Base-by-base conservation (phyloP, 805 yeast species). In the Candida namnaoensis region DNA sequence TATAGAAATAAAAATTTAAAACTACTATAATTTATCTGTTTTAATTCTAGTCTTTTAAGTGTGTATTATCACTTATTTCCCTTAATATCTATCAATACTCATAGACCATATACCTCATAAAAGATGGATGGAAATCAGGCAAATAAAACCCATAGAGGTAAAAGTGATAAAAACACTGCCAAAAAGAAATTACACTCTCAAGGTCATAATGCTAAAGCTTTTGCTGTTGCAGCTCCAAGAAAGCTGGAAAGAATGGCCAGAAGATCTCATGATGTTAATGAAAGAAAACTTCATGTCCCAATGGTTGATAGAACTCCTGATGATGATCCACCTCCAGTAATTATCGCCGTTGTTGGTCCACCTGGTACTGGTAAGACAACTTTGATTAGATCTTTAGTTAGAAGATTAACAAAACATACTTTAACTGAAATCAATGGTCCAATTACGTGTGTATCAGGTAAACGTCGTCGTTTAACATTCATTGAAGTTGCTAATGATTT, bases 351-450 rank as follows among this genome's bases (percentile, higher is more conserved):
- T 7, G 96, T 93, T 11, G 99, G 99, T 0, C 99, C 99, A 11
- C 95, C 96, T 9, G 99, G 99, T 13, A 93, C 98, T 0, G 99
- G 99, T 49, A 93, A 93, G 58, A 79, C 97, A 13, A 91, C 98
- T 0, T 69, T 93, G 54, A 87, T 93, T 54, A 82, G 88, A 59
- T 88, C 97, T 7, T 68, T 93, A 42, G 88, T 93, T 6, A 75
- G 91, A 62, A 69, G 97, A 58, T 74, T 87, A 61, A 79, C 98
- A 5, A 93, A 93, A 61, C 87, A 95, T 27, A 76, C 93, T 1
- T 62, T 93, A 37, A 70, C 78, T 32, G 98, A 93, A 50, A 76
- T 93, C 41, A 86, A 86, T 53, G 99, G 99, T 8, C 98, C 99
- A 13, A 81, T 95, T 39, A 93, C 99, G 0, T 91, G 93, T 9